Conservation (phyloP, 176 grass and related monocot genomes). For the Secale cereale region DNA sequence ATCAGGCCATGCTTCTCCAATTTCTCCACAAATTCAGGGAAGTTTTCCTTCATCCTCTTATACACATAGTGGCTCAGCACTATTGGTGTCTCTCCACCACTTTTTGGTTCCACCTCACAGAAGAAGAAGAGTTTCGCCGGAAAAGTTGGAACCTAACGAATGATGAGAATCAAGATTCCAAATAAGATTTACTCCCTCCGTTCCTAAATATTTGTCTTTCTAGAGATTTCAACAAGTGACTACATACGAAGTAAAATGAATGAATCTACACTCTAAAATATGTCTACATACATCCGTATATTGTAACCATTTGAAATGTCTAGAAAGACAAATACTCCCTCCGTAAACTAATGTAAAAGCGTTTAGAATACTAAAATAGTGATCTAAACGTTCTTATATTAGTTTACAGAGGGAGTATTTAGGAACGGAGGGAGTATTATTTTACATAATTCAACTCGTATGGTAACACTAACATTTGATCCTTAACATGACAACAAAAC, state of each 20-base stretch:
- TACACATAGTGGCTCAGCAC: constrained; percentile 82
- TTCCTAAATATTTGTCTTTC: too few species aligned
- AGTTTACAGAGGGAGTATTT: too few species aligned
- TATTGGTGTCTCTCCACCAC: constrained; percentile 74
- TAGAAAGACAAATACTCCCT: too few species aligned
- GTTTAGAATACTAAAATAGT: too few species aligned
- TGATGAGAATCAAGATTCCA: background rate
- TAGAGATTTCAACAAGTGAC: too few species aligned
- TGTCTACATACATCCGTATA: too few species aligned
- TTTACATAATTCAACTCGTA: background rate
- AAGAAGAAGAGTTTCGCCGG: constrained; percentile 90
- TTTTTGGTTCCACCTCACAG: constrained; percentile 77
- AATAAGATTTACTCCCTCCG: background rate
- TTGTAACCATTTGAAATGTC: too few species aligned
- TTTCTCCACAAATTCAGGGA: constrained; percentile 73
- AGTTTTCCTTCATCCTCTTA: constrained; percentile 63
- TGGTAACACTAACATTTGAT: background rate
- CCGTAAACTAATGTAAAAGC: too few species aligned
- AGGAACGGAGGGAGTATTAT: too few species aligned
- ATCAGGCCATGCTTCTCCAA: constrained; percentile 69
- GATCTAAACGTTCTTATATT: too few species aligned
- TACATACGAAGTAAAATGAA: too few species aligned
- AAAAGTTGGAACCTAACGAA: constrained; percentile 74
- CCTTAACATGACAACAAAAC: background rate
- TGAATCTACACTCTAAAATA: too few species aligned